Evolutionary conservation across 495 filamentous ascomycete genomes (phyloP), one percentile per base, ranked within the genome.

Genomic region (Penicillium roqueforti): DNA sequence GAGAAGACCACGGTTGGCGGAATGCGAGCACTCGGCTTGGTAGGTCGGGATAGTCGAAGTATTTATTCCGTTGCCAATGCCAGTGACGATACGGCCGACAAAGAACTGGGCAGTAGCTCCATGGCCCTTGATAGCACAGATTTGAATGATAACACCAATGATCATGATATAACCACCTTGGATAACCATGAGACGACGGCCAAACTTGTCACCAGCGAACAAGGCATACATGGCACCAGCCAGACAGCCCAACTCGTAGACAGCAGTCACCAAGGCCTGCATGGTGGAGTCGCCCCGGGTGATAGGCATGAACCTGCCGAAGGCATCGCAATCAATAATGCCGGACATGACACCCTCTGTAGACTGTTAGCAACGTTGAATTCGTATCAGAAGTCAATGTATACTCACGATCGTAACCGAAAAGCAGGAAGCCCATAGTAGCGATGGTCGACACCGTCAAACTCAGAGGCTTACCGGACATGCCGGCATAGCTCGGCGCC

Each of bases 241-340:
- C 16, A 92, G 69, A 71, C 89, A 92, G 54, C 74, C 89, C 34
- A 92, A 77, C 60, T 92, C 88, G 64, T 92, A 93, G 39, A 95
- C 88, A 3, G 89, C 87, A 3, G 89, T 92, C 13, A 92, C 86
- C 18, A 88, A 74, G 26, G 87, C 89, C 65, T 92, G 87, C 82
- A 89, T 89, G 1, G 83, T 85, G 5, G 83, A 70, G 60, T 90
- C 75, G 57, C 76, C 70, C 45, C 76, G 77, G 1, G 86, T 87
- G 38, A 83, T 83, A 11, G 81, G 80, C 61, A 92, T 90, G 14
- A 84, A 75, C 25, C 80, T 58, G 67, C 84, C 85, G 74, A 95
- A 95, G 9, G 81, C 80, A 0, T 76, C 71, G 0, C 88, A 82
- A 39, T 83, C 84, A 56, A 92, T 91, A 60, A 93, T 92, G 48